phyloP scores from a whole-genome alignment of 352 stramenopile species.

The Hyaloperonospora brassicae region DNA sequence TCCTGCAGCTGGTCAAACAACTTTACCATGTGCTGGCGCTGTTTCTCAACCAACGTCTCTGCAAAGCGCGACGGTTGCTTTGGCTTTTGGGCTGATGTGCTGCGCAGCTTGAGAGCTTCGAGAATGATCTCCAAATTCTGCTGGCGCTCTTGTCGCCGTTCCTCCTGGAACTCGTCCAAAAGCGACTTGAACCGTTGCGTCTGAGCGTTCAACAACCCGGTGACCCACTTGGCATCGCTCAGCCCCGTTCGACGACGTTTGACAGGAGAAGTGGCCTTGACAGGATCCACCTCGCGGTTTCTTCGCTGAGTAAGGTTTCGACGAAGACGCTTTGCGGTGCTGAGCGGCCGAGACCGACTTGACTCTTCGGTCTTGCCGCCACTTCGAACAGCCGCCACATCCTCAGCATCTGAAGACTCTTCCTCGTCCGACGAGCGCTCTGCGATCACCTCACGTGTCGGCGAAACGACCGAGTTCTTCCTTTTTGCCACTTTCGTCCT shows the following conservation, averaged over 20 bases:
- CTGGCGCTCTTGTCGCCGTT: slow-evolving; percentile 31
- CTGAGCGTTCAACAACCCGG: slow-evolving; percentile 28
- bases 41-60: slow-evolving; percentile 31
- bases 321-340: slow-evolving; percentile 3
- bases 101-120: slow-evolving; percentile 27
- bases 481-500: slow-evolving; percentile 8
- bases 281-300: slow-evolving; percentile 9
- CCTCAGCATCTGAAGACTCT: slow-evolving; percentile 7
- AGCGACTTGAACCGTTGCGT: slow-evolving; percentile 30
- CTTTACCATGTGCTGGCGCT: slow-evolving; percentile 27
- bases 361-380: slow-evolving; percentile 12
- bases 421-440: slow-evolving; percentile 13
- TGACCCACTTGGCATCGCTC: slow-evolving; percentile 29
- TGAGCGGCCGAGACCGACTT: slow-evolving; percentile 9
- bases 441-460: slow-evolving; percentile 14
- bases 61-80: slow-evolving; percentile 25
- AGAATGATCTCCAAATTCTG: slow-evolving; percentile 37
- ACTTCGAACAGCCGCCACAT: slow-evolving; percentile 7
- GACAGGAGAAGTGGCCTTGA: slow-evolving; percentile 2
- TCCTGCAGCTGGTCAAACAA: slow-evolving; percentile 34
- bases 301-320: slow-evolving; percentile 6
- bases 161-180: slow-evolving; percentile 33
- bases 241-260: slow-evolving; percentile 20
- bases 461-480: slow-evolving; percentile 12
- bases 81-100: slow-evolving; percentile 15